Evolutionary conservation across 352 stramenopile genomes (phyloP).

Genomic region (Phytophthora syringae): DNA sequence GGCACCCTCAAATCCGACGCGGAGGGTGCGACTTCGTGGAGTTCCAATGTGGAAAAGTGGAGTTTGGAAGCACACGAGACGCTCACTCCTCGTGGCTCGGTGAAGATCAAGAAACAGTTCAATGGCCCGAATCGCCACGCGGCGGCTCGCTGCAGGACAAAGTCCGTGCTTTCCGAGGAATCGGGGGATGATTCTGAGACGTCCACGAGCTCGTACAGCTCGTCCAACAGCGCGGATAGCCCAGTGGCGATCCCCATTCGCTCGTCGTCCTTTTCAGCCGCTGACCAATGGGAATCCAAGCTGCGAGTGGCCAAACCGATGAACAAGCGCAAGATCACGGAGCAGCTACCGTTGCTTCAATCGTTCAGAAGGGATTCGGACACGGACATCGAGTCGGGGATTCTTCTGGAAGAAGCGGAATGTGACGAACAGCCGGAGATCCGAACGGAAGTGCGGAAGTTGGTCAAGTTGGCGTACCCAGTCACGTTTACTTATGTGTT

Average conservation of each 20-base stretch:
- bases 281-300: constrained; percentile 19
- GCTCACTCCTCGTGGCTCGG: constrained; percentile 42
- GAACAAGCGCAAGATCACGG: constrained; percentile 33
- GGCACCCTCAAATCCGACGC: constrained; percentile 31
- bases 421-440: constrained; percentile 21
- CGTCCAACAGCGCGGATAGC: constrained; percentile 33
- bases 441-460: constrained; percentile 46
- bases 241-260: constrained; percentile 21
- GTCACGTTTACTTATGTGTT: constrained; percentile 80
- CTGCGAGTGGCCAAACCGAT: constrained; percentile 9
- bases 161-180: constrained; percentile 29
- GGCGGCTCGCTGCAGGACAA: constrained; percentile 9
- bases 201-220: constrained; percentile 45
- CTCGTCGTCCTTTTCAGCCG: constrained; percentile 28
- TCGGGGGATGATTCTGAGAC: constrained; percentile 54
- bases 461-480: constrained; percentile 54
- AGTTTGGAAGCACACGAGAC: constrained; percentile 32
- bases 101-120: constrained; percentile 39
- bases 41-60: constrained; percentile 53
- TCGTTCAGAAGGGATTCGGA: constrained; percentile 22
- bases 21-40: constrained; percentile 39
- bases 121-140: constrained; percentile 8
- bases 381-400: constrained; percentile 33
- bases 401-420: constrained; percentile 18
- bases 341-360: constrained; percentile 49